phyloP scores from a whole-genome alignment of 1,139 yeast genomes.

The Pichia sp. region DNA sequence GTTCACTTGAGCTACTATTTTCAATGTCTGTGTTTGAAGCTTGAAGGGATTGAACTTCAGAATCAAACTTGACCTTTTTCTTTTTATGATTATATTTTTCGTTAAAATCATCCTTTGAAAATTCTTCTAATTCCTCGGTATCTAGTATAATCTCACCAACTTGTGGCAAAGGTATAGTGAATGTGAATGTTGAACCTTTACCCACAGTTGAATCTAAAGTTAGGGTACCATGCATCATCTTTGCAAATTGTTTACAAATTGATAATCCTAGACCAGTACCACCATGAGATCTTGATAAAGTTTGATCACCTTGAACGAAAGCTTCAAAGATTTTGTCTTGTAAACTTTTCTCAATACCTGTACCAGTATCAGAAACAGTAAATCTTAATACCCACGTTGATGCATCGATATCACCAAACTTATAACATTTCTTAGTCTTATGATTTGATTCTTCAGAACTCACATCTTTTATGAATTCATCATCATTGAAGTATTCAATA shows the following conservation, averaged over 20 bases:
- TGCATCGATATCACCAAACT: slow-evolving; percentile 32
- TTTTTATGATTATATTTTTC: slow-evolving; percentile 34
- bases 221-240: slow-evolving; percentile 82
- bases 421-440: slow-evolving; percentile 33
- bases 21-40: background rate
- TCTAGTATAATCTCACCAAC: slow-evolving; percentile 49
- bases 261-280: slow-evolving; percentile 95
- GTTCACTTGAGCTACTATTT: background rate
- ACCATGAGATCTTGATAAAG: slow-evolving; percentile 82
- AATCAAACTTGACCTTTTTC: slow-evolving; percentile 37
- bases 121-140: slow-evolving; percentile 27
- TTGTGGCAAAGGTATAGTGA: slow-evolving; percentile 72
- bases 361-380: slow-evolving; percentile 83
- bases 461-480: slow-evolving; percentile 15
- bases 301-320: slow-evolving; percentile 94
- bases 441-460: slow-evolving; percentile 32
- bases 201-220: slow-evolving; percentile 62
- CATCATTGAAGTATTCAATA: slow-evolving; percentile 15
- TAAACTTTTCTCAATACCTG: slow-evolving; percentile 76
- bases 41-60: slow-evolving; percentile 9
- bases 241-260: slow-evolving; percentile 84
- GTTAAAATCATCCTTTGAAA: slow-evolving; percentile 44
- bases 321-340: slow-evolving; percentile 90
- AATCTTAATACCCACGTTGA: slow-evolving; percentile 59
- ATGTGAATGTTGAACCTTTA: slow-evolving; percentile 72